Evolutionary conservation across 2,329 filamentous ascomycete genomes (phyloP), one percentile per base, ranked within the genome.

Genomic region (Fusarium coicis): DNA sequence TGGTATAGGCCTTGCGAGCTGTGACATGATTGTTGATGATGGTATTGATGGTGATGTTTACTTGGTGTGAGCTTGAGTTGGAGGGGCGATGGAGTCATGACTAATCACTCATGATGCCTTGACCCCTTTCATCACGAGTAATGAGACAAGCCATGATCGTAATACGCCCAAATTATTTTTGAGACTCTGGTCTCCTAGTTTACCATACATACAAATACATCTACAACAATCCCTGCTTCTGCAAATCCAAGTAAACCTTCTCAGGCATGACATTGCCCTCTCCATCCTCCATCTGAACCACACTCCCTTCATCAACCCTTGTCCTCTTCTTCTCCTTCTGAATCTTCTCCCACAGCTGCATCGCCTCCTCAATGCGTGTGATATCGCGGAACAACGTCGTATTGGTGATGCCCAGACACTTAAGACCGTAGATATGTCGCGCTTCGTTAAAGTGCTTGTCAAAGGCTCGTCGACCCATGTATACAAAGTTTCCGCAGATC

Each of bases 201-300:
- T 54, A 37, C 32, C 65, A 32, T 68, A 43, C 44, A 54, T 67
- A 76, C 46, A 72, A 55, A 53, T 60, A 50, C 55, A 55, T 66
- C 76, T 86, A 96, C 74, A 97, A 84, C 79, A 97, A 86, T 39
- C 96, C 96, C 81, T 97, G 94, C 84, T 97, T 97, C 83, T 94
- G 93, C 83, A 98, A 84, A 87, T 99, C 96, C 74, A 95, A 92
- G 82, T 98, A 99, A 61, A 99, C 96, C 87, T 97, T 97, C 85
- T 98, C 95, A 0, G 97, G 96, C 96, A 99, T 99, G 64, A 99
- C 96, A 79, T 99, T 98, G 52, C 96, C 96, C 80, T 97, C 93
- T 0, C 91, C 93, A 82, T 99, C 96, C 86, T 99, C 96, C 96
- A 99, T 99, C 86, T 99, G 95, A 55, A 98, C 94, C 15, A 99